These are phyloP conservation scores for Pyricularia grisea DNA, from an alignment of 2,329 filamentous ascomycete genomes.

Conservation along the genomic window DNA sequence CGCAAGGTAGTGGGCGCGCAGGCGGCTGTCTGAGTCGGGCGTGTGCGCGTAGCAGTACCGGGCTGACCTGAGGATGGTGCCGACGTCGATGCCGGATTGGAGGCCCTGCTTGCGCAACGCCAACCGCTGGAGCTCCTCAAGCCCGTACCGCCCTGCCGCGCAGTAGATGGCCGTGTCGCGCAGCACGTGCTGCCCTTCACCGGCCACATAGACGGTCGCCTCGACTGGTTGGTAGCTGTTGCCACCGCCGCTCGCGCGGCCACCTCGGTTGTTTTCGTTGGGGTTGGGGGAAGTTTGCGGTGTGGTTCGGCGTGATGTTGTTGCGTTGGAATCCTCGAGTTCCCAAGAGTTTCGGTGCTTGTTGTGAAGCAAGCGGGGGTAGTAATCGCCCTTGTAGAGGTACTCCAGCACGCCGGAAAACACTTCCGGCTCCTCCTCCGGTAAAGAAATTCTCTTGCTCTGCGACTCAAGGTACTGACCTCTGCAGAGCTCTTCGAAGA, in stretches of 20 bases:
- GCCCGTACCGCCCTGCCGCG: conserved; percentile 77
- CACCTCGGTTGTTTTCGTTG: conserved; percentile 26
- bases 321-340: conserved; percentile 60
- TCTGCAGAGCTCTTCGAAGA: conserved; percentile 65
- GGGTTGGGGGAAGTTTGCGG: conserved; percentile 43
- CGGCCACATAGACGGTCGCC: conserved; percentile 69
- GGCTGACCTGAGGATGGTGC: conserved; percentile 82
- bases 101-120: conserved; percentile 90
- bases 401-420: conserved; percentile 93
- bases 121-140: conserved; percentile 87
- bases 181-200: conserved; percentile 67
- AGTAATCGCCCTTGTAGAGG: conserved; percentile 95
- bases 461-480: conserved; percentile 64
- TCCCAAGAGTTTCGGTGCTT: conserved; percentile 81
- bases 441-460: conserved; percentile 69
- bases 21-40: conserved; percentile 80
- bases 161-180: conserved; percentile 95
- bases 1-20: conserved; percentile 94
- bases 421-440: conserved; percentile 76
- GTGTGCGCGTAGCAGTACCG: conserved; percentile 95
- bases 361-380: conserved; percentile 79
- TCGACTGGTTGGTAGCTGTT: conserved; percentile 53
- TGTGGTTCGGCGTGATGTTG: conserved; percentile 12
- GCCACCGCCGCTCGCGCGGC: conserved; percentile 30
- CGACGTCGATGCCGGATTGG: conserved; percentile 85